Evolutionary conservation across 2,329 filamentous ascomycete genomes (phyloP), one percentile per base, ranked within the genome.

Genomic region (Sporothrix euskadiensis): DNA sequence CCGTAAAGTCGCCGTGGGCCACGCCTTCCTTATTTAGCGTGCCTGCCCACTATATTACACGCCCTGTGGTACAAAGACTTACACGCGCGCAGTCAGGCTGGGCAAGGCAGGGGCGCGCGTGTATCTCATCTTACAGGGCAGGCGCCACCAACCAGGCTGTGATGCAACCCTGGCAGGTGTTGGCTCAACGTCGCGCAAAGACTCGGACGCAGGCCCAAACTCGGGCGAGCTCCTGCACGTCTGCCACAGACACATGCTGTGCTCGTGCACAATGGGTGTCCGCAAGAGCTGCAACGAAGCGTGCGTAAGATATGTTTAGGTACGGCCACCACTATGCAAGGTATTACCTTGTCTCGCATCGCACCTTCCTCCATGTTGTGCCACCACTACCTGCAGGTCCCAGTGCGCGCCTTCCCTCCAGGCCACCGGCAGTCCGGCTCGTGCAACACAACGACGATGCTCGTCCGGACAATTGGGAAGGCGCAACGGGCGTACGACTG

Each of bases 391-490:
- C 41, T 47, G 12, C 32, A 61, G 32, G 30, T 41, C 66, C 19
- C 26, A 8, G 9, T 30, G 59, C 9, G 22, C 32, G 14, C 39
- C 52, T 35, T 44, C 32, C 35, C 52, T 41, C 68, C 32, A 57
- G 52, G 26, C 71, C 71, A 72, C 61, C 71, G 71, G 71, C 71
- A 54, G 61, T 59, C 61, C 35, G 71, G 71, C 52, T 72, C 61
- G 71, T 72, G 71, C 52, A n/a, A 68, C 71, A 19, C 49, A n/a
- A 9, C 66, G 19, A 26, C 16, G 56, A 41, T 66, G 44, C 65
- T 39, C 16, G 26, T 56, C 66, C 66, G 66, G 32, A 39, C 66
- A 8, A 32, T 41, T 69, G 32, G 66, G 49, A 69, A 56, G 32
- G 26, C 30, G 44, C 65, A 32, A 52, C 39, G 61, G 61, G 61